Percentiles rank a stretch among this genome's conserved stretches.
Conservation (phyloP, 441 rosid genomes). For the Populus hybrid region DNA sequence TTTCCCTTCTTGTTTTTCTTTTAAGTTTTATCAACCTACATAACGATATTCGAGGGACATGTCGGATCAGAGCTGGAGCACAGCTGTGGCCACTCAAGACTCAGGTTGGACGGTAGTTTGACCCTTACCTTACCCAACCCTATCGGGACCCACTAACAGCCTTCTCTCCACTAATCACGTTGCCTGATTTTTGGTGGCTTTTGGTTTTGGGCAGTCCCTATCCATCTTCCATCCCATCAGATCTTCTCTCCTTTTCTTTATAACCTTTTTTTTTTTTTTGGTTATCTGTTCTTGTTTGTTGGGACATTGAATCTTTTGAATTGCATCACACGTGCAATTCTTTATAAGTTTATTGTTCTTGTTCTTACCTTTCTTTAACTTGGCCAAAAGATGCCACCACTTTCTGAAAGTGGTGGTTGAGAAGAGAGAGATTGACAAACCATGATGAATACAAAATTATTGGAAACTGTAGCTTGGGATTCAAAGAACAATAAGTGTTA, state of each 20-base stretch:
- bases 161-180: constrained; percentile 1
- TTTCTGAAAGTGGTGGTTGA: background rate
- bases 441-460: background rate
- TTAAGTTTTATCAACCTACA: background rate
- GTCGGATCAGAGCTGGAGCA: constrained; percentile 19
- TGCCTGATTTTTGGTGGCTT: background rate
- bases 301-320: background rate
- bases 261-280: too few species aligned
- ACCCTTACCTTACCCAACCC: background rate
- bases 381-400: background rate
- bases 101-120: constrained; percentile 21
- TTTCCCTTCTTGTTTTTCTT: too few species aligned
- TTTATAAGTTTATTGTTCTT: background rate
- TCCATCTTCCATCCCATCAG: background rate
- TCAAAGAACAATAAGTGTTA: background rate
- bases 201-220: background rate
- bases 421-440: background rate
- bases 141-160: background rate
- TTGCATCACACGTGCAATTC: background rate
- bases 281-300: background rate
- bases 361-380: background rate
- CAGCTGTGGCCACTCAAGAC: constrained; percentile 35
- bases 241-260: too few species aligned
- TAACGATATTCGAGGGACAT: background rate
- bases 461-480: background rate